Conservation (phyloP, 2,329 filamentous ascomycete species). For the Colletotrichum cereale region DNA sequence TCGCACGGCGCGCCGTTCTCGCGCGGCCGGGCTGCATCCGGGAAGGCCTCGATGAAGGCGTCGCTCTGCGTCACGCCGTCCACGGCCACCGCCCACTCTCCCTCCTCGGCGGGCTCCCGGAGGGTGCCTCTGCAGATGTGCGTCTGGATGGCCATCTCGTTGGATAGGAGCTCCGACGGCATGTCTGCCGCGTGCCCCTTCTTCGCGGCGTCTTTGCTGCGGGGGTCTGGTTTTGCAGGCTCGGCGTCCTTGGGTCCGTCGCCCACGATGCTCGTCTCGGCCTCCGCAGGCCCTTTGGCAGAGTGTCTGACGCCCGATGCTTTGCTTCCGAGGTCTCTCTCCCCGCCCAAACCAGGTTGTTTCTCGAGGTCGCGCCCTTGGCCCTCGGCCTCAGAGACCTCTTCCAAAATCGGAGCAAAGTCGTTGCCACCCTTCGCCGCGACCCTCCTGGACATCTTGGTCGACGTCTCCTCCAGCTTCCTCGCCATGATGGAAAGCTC, state of each 20-base stretch:
- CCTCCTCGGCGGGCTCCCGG: no score
- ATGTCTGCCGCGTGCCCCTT: neutral
- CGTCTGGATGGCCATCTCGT: neutral
- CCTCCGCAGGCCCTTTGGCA: neutral
- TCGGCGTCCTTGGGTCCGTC: neutral
- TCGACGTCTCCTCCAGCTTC: neutral
- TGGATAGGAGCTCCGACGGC: neutral
- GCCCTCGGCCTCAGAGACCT: neutral
- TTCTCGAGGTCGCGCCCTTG: neutral
- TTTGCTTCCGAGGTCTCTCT: neutral
- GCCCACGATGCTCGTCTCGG: neutral
- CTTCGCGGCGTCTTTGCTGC: neutral
- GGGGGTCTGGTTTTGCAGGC: no score
- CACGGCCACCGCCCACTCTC: neutral
- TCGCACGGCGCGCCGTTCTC: neutral
- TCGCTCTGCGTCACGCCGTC: neutral
- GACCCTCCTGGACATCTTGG: neutral
- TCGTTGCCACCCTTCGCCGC: neutral
- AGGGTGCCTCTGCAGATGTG: conserved; percentile 3
- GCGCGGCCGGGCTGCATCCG: neutral
- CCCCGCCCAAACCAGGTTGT: neutral
- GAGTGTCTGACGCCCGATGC: neutral
- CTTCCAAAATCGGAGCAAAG: neutral
- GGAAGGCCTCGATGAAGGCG: conserved; percentile 9
- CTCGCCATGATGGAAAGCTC: conserved; percentile 2